Evolutionary conservation across 352 stramenopile genomes (phyloP), one percentile per base, ranked within the genome.

Genomic region (Phytophthora colocasiae): DNA sequence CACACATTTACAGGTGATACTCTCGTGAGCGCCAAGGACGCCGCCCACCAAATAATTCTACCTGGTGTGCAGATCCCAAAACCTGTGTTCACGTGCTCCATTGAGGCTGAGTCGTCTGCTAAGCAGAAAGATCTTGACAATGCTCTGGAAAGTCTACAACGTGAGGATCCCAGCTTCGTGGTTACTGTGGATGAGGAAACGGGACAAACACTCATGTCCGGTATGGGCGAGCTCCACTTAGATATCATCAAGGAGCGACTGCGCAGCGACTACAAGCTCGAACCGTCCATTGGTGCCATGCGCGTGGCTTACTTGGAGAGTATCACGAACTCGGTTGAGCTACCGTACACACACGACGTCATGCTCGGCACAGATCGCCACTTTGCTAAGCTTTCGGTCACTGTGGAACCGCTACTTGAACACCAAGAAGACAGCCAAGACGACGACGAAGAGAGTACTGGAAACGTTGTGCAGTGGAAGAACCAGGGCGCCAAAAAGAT

Each of bases 151-250:
- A 68, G 84, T 44, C 57, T 95, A 40, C 84, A 95, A 68, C 80
- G 81, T 5, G 96, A 99, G 75, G 98, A 99, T 82, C 98, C 98
- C 12, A 99, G 96, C 47, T 97, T 99, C 55, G 81, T 97, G 31
- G 94, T 99, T 2, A 89, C 87, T 36, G 85, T 98, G 24, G 97
- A 99, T 75, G 75, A 91, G 6, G 96, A 99, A 63, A 99, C 92
- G 7, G 98, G 98, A 27, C 94, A 99, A 85, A 99, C 97, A 44
- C 96, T 99, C 60, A 96, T 99, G 61, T 98, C 87, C 64, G 98
- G 98, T 26, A 92, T 98, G 78, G 96, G 96, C 15, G 96, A 99
- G 73, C 78, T 99, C 10, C 96, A 99, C 56, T 82, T 99, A 47
- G 92, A 98, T 65, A 96, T 99, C 56, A 89, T 96, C 40, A 76